Base-by-base conservation (phyloP, 2,329 filamentous ascomycete genomes). In the Neophaeococcomyces mojaviensis region DNA sequence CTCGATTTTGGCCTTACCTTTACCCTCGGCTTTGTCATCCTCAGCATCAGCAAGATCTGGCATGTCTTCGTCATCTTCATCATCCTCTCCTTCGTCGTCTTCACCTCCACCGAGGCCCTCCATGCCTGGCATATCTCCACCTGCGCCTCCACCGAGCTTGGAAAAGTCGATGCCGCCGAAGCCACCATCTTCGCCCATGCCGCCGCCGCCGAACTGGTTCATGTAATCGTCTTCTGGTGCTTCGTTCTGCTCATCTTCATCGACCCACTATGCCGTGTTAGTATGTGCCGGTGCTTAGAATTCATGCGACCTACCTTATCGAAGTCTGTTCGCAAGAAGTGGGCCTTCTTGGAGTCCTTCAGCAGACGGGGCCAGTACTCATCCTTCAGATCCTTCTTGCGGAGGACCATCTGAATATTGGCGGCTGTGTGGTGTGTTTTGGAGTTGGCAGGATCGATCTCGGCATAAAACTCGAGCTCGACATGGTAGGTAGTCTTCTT, bases 311-410 rank as follows among this genome's bases (percentile, higher is more conserved):
- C 50, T 65, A 84, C 81, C 84, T 95, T 96, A 75, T 96, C 89
- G 61, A 98, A 98, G 73, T 98, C 85, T 55, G 92, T 97, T 83
- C 95, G 95, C 62, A 98, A 71, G 79, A 88, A 98, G 73, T 97
- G 92, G 46, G 86, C 72, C 76, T 88, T 95, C 77, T 87, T 84
- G 57, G 74, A 68, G 50, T 90, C 86, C 82, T 96, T 96, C 65
- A 96, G 77, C 61, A 98, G 78, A 55, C 92, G 82, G 53, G 89
- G 89, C 92, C 92, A 98, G 79, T 84, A 97, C 70, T 92, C 88
- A 62, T 88, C 81, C 70, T 88, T 86, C 55, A 92, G 77, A 64
- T 94, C 88, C 82, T 96, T 96, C 86, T 98, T 98, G 70, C 87
- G 81, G 67, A 98, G 78, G 66, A 94, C 86, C 60, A 97, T 69